Evolutionary conservation across 805 yeast genomes (phyloP).

Genomic region (Metschnikowia sp.): DNA sequence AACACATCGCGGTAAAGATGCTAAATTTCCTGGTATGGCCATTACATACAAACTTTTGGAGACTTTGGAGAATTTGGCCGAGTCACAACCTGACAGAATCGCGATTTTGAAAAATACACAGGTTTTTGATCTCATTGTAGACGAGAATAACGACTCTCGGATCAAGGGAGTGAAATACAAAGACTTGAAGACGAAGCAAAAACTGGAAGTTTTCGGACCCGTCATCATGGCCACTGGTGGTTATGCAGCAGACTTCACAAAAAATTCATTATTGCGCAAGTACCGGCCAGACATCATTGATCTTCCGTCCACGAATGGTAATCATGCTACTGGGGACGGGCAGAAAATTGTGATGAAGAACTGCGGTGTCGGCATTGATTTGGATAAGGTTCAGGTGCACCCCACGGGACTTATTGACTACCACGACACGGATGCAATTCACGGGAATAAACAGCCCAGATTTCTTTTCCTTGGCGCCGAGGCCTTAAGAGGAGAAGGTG

Average conservation of each 20-base stretch:
- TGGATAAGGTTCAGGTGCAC: conserved; percentile 66
- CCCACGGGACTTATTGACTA: conserved; percentile 62
- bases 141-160: conserved; percentile 17
- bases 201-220: conserved; percentile 45
- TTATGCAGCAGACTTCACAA: conserved; percentile 60
- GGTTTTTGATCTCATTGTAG: conserved; percentile 40
- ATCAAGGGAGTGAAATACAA: conserved; percentile 25
- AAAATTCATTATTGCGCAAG: conserved; percentile 49
- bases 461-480: conserved; percentile 63
- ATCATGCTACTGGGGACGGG: conserved; percentile 63
- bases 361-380: conserved; percentile 55
- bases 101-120: conserved; percentile 24
- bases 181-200: conserved; percentile 29
- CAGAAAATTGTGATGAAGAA: conserved; percentile 50
- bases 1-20: conserved; percentile 75
- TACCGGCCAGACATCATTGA: conserved; percentile 56
- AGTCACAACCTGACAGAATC: conserved; percentile 37
- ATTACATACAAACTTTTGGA: conserved; percentile 45
- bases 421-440: conserved; percentile 41
- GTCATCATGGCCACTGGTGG: conserved; percentile 66
- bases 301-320: conserved; percentile 59
- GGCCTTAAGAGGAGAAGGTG: conserved; percentile 66
- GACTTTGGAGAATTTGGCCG: conserved; percentile 17
- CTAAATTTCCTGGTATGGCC: conserved; percentile 64
- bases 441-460: conserved; percentile 40